A percentile compares a stretch with the other conserved stretches of the same genome.
Conservation (phyloP, 192 early-diverging fungal species). For the Dispira parvispora region DNA sequence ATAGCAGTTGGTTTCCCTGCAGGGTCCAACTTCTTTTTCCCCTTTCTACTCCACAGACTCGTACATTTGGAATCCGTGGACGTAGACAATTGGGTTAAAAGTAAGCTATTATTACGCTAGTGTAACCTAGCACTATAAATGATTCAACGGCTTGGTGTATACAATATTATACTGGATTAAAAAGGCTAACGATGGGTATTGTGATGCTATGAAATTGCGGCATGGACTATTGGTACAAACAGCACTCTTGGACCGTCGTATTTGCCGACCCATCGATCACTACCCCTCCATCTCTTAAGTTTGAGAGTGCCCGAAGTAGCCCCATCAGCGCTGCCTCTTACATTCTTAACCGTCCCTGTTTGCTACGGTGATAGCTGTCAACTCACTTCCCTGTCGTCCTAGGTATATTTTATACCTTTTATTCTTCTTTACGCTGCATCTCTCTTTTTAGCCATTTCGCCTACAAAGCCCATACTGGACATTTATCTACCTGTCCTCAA, state of each 20-base stretch:
- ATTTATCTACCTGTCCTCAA: background rate
- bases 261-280: background rate
- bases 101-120: too few species aligned
- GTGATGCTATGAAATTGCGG: too few species aligned
- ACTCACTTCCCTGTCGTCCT: background rate
- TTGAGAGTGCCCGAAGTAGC: too few species aligned
- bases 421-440: background rate
- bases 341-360: background rate
- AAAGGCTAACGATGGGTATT: too few species aligned
- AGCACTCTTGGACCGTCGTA: background rate
- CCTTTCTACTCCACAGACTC: conserved; percentile 1
- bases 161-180: too few species aligned
- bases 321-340: too few species aligned
- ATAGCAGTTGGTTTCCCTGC: background rate
- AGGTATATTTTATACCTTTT: background rate
- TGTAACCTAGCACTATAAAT: too few species aligned
- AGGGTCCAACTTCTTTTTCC: background rate
- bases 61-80: background rate
- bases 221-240: too few species aligned
- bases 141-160: too few species aligned
- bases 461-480: background rate
- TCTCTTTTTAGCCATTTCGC: background rate
- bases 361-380: background rate
- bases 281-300: background rate
- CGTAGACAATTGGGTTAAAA: too few species aligned